Conservation (phyloP, 495 filamentous ascomycete genomes). For the Polyplosphaeria fusca region DNA sequence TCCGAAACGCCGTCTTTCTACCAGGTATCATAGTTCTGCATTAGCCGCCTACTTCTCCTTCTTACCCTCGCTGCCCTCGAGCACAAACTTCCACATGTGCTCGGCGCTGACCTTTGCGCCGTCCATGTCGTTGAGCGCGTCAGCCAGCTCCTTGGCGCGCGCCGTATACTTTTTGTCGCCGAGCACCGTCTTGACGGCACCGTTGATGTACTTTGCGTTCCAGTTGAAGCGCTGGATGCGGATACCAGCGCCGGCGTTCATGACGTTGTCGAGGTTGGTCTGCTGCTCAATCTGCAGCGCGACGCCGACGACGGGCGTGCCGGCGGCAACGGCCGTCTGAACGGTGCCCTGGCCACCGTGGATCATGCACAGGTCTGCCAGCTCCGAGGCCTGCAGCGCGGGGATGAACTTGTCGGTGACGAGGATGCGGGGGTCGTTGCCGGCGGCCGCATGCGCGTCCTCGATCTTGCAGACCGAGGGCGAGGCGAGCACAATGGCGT, state of each 20-base stretch:
- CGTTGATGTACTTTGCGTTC: conserved; percentile 25
- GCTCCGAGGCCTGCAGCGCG: conserved; percentile 19
- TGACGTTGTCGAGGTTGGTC: conserved; percentile 36
- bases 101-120: conserved; percentile 13
- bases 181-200: conserved; percentile 27
- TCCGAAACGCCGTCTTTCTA: too few species aligned
- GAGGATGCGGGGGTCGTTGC: conserved; percentile 23
- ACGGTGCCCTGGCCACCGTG: conserved; percentile 37
- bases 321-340: conserved; percentile 33
- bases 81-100: conserved; percentile 23
- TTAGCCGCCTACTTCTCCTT: not conserved
- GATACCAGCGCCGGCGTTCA: conserved; percentile 34
- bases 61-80: conserved; percentile 1
- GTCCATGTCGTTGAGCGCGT: conserved; percentile 20
- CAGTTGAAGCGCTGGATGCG: conserved; percentile 31
- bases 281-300: conserved; percentile 36
- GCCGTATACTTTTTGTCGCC: conserved; percentile 25
- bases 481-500: conserved; percentile 32
- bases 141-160: conserved; percentile 11
- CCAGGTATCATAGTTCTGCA: too few species aligned
- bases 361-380: conserved; percentile 33
- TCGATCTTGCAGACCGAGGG: conserved; percentile 28
- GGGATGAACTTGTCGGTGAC: conserved; percentile 36
- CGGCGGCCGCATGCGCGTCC: conserved; percentile 16
- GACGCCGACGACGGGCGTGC: conserved; percentile 35